Percentiles rank a stretch among this genome's conserved stretches.
Evolutionary conservation across 1,284 basidiomycete genomes (phyloP).

Genomic region (Malassezia restricta): DNA sequence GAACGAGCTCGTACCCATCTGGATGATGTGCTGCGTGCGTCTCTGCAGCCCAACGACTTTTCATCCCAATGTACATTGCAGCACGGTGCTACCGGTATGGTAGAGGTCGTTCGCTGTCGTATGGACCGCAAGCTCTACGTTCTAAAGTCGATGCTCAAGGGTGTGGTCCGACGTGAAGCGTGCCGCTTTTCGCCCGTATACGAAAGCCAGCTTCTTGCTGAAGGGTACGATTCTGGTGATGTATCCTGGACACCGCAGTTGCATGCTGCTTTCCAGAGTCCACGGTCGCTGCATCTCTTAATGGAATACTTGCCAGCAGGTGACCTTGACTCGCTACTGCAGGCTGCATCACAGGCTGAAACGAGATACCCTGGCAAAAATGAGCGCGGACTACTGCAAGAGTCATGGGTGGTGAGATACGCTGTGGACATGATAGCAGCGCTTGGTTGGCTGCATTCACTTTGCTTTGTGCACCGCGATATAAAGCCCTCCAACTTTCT

Average conservation of each 20-base stretch:
- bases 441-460: constrained; percentile 36
- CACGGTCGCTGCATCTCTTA: constrained; percentile 36
- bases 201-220: constrained; percentile 27
- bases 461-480: constrained; percentile 39
- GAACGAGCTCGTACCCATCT: constrained; percentile 15
- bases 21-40: constrained; percentile 13
- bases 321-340: constrained; percentile 39
- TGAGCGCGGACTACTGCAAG: constrained; percentile 23
- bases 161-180: constrained; percentile 31
- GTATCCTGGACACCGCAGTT: constrained; percentile 26
- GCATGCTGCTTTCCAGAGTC: constrained; percentile 37
- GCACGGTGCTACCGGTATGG: constrained; percentile 29
- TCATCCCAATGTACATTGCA: constrained; percentile 30
- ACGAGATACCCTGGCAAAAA: constrained; percentile 27
- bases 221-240: constrained; percentile 4
- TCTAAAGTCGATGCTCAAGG: constrained; percentile 40
- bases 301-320: constrained; percentile 44
- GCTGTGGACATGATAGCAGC: constrained; percentile 41
- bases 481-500: constrained; percentile 44
- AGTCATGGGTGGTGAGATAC: constrained; percentile 32
- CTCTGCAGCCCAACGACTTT: constrained; percentile 28
- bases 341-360: constrained; percentile 26
- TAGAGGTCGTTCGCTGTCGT: constrained; percentile 38
- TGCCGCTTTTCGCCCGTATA: constrained; percentile 32
- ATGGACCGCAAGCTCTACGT: constrained; percentile 40